Evolutionary conservation across 148 eudicot genomes (phyloP).

Genomic region (Rhododendron ferrugineum): DNA sequence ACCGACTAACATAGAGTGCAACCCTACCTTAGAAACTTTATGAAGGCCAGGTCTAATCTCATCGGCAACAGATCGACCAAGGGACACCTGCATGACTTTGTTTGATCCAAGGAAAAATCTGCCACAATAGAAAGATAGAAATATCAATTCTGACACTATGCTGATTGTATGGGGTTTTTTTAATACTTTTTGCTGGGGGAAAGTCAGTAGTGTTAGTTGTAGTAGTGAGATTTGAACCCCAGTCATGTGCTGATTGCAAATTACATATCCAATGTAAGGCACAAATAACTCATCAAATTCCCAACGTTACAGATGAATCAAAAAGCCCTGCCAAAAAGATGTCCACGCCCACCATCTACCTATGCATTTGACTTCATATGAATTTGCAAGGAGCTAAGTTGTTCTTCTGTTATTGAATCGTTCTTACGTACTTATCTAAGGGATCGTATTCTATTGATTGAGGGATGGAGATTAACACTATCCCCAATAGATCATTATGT

Average conservation of each 20-base stretch:
- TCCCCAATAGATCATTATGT: background rate
- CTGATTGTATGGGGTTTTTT: background rate
- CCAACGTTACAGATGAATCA: background rate
- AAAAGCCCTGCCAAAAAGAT: background rate
- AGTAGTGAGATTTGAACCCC: background rate
- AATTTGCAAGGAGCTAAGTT: background rate
- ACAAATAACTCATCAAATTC: background rate
- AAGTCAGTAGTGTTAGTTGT: background rate
- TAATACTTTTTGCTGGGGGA: background rate
- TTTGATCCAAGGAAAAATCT: slow-evolving; percentile 96
- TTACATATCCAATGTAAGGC: background rate
- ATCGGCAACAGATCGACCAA: slow-evolving; percentile 84
- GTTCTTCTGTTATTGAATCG: background rate
- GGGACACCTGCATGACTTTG: slow-evolving; percentile 93
- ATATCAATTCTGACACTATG: background rate
- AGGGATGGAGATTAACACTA: background rate
- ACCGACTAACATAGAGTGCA: background rate
- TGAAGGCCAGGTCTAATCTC: slow-evolving; percentile 63
- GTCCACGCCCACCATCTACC: background rate
- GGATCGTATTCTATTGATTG: background rate
- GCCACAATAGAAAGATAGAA: slow-evolving; percentile 7
- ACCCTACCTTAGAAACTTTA: slow-evolving; percentile 75
- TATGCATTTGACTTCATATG: background rate
- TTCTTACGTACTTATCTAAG: background rate
- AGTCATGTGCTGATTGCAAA: background rate